Evolutionary conservation across 208 protist genomes (phyloP).

Genomic region (Acanthamoeba triangularis): DNA sequence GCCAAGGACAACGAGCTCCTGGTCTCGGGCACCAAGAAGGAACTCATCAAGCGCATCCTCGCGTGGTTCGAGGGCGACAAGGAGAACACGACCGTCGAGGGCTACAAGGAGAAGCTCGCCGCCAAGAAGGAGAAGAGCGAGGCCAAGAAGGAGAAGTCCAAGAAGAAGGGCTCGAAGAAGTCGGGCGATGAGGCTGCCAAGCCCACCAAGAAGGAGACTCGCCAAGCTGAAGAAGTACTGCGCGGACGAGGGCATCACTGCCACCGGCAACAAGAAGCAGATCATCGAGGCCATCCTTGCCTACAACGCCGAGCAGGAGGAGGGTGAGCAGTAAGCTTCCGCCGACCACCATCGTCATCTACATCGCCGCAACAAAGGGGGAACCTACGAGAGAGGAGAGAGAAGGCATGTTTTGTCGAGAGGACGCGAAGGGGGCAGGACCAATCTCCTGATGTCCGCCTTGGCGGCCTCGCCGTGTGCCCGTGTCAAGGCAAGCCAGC

Average conservation of each 20-base stretch:
- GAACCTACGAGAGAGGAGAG: neutral
- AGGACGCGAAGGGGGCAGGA: neutral
- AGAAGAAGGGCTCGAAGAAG: neutral
- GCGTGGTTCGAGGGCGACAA: conserved; percentile 74
- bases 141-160: conserved; percentile 38
- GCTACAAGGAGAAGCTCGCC: neutral
- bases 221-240: conserved; percentile 64
- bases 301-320: conserved; percentile 41
- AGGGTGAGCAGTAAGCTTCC: neutral
- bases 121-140: conserved; percentile 51
- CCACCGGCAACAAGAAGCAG: conserved; percentile 22
- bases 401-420: neutral
- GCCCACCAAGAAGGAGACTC: conserved; percentile 1
- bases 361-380: neutral
- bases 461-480: neutral
- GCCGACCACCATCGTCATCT: neutral
- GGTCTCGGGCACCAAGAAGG: conserved; percentile 71
- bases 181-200: neutral
- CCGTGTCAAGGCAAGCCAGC: too few species aligned
- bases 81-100: conserved; percentile 63
- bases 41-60: conserved; percentile 72
- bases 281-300: conserved; percentile 52
- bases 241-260: conserved; percentile 11
- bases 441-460: neutral
- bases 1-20: conserved; percentile 54